A percentile compares a stretch with the other conserved stretches of the same genome.
Evolutionary conservation across 768 basidiomycete species (phyloP).

Genomic region (Termitomyces sp.): DNA sequence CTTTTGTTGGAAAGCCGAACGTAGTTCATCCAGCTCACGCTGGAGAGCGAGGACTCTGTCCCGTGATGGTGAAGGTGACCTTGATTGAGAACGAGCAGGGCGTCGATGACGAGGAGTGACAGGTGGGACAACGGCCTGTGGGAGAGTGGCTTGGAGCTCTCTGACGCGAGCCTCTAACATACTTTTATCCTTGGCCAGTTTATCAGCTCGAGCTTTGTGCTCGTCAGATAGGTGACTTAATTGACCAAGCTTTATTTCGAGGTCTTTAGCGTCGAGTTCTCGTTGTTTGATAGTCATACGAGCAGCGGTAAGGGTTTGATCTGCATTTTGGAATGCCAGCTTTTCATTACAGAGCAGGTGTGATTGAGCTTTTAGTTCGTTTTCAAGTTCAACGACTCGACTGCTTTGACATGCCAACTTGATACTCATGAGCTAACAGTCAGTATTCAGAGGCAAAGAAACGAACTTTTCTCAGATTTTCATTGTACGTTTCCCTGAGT

Average conservation of each 20-base stretch:
- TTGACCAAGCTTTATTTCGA: constrained; percentile 52
- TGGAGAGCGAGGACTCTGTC: constrained; percentile 40
- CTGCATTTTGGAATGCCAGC: constrained; percentile 45
- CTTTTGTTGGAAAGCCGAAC: constrained; percentile 36
- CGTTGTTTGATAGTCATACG: constrained; percentile 48
- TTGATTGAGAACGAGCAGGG: constrained; percentile 47
- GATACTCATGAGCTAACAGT: constrained; percentile 1
- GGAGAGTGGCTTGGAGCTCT: constrained; percentile 47
- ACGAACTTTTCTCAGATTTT: constrained; percentile 42
- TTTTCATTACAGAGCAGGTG: constrained; percentile 56
- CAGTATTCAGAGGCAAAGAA: background rate
- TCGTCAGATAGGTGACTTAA: constrained; percentile 50
- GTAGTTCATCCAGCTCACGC: constrained; percentile 47
- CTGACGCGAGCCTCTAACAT: constrained; percentile 52
- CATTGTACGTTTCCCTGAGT: constrained; percentile 35
- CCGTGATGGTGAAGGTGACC: constrained; percentile 50
- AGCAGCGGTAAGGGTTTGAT: constrained; percentile 40
- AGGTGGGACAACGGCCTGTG: constrained; percentile 27
- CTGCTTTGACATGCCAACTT: constrained; percentile 56
- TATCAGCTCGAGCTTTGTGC: constrained; percentile 33
- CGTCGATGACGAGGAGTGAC: constrained; percentile 27
- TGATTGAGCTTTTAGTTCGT: constrained; percentile 40
- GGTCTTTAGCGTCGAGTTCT: constrained; percentile 44
- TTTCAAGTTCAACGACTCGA: constrained; percentile 51
- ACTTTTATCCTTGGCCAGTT: constrained; percentile 53